Conservation (phyloP, 805 yeast species). For the Metschnikowia borealis region DNA sequence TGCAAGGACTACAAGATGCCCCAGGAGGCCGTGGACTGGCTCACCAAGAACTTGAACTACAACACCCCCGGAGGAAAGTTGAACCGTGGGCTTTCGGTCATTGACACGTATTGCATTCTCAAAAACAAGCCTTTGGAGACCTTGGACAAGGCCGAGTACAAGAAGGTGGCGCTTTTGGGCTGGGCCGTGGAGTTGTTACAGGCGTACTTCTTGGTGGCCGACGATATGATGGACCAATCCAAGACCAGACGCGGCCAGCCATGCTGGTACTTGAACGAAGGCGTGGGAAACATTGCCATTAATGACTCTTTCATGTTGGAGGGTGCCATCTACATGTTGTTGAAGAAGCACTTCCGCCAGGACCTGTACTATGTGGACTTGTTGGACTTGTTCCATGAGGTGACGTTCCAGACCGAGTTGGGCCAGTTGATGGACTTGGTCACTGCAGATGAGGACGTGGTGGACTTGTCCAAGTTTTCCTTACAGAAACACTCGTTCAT, state of each 20-base stretch:
- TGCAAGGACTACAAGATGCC: constrained; percentile 75
- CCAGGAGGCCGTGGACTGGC: constrained; percentile 83
- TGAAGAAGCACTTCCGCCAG: constrained; percentile 81
- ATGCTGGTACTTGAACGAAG: constrained; percentile 85
- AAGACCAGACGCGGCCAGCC: constrained; percentile 98
- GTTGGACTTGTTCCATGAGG: constrained; percentile 92
- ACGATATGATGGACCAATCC: constrained; percentile 96
- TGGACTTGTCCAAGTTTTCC: constrained; percentile 83
- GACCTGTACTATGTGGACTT: constrained; percentile 86
- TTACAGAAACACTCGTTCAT: constrained; percentile 89
- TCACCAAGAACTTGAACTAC: constrained; percentile 63
- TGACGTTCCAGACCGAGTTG: constrained; percentile 94
- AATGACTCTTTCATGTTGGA: constrained; percentile 97
- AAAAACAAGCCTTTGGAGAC: constrained; percentile 54
- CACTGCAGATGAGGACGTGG: constrained; percentile 95
- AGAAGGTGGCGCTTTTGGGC: constrained; percentile 82
- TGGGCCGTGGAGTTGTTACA: constrained; percentile 95
- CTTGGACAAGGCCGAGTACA: constrained; percentile 67
- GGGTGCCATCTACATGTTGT: constrained; percentile 83
- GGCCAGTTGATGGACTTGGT: constrained; percentile 94
- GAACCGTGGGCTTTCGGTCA: constrained; percentile 93
- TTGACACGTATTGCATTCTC: constrained; percentile 84
- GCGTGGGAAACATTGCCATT: constrained; percentile 90
- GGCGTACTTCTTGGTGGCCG: constrained; percentile 95
- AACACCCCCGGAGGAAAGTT: constrained; percentile 96